Percentiles rank a stretch among this genome's conserved stretches.
phyloP scores from a whole-genome alignment of 202 grass and related monocot genomes.

The Saccharum hybrid region DNA sequence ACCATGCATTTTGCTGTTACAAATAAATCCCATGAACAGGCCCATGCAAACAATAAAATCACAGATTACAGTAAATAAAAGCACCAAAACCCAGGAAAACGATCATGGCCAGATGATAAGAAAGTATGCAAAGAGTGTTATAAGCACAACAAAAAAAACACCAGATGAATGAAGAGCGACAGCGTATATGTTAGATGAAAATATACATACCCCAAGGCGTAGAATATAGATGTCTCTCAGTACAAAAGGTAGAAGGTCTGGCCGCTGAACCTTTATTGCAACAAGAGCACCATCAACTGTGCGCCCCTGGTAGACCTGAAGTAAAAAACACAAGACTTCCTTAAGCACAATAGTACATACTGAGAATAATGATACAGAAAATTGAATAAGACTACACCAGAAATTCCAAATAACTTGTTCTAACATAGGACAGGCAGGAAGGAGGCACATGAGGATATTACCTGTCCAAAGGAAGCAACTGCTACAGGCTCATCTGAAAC shows the following conservation, averaged over 20 bases:
- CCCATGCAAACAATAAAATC: no score
- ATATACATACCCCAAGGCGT: constrained; percentile 78
- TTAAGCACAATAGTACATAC: constrained; percentile 18
- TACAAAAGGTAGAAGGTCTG: constrained; percentile 82
- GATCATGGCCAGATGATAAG: no score
- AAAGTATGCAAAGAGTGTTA: no score
- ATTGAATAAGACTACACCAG: constrained; percentile 11
- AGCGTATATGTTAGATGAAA: constrained; percentile 22
- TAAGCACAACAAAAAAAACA: background rate
- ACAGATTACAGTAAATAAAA: no score
- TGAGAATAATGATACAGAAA: constrained; percentile 7
- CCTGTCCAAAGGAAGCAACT: constrained; percentile 93
- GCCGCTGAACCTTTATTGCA: constrained; percentile 91
- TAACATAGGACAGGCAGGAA: constrained; percentile 29
- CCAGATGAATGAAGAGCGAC: background rate
- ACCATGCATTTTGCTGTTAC: no score
- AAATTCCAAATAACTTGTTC: constrained; percentile 27
- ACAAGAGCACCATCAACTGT: constrained; percentile 80
- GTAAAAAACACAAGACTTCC: constrained; percentile 19
- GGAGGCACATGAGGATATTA: constrained; percentile 40
- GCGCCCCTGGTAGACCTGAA: constrained; percentile 81
- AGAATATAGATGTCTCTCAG: constrained; percentile 89
- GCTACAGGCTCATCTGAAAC: constrained; percentile 87
- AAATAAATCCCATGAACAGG: no score
- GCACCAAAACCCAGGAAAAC: no score